Conservation (phyloP, 2,329 filamentous ascomycete genomes). For the Fonsecaea pedrosoi region DNA sequence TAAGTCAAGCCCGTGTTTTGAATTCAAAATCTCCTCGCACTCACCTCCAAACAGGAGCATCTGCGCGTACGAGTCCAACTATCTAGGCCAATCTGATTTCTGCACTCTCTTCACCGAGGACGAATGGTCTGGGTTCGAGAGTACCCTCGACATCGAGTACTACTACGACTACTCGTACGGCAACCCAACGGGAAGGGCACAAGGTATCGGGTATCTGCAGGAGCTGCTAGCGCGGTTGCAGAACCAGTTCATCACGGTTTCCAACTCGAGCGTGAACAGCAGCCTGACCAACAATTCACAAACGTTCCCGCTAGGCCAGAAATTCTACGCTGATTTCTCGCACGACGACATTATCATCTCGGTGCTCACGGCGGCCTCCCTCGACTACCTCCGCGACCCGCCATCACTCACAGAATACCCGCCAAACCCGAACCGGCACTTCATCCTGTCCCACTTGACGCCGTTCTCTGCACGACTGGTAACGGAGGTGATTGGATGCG, state of each 20-base stretch:
- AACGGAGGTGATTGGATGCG: constrained; percentile 63
- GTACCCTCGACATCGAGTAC: constrained; percentile 60
- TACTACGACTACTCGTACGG: constrained; percentile 56
- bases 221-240: constrained; percentile 59
- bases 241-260: constrained; percentile 55
- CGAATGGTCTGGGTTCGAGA: constrained; percentile 63
- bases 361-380: constrained; percentile 58
- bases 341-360: constrained; percentile 62
- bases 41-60: constrained; percentile 51
- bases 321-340: constrained; percentile 61
- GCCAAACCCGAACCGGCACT: constrained; percentile 49
- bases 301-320: constrained; percentile 56
- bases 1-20: not conserved
- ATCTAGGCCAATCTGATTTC: constrained; percentile 59
- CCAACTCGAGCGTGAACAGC: constrained; percentile 61
- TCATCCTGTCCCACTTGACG: constrained; percentile 59
- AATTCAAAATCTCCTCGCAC: not conserved
- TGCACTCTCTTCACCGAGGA: constrained; percentile 61
- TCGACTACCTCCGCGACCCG: constrained; percentile 61
- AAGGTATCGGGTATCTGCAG: constrained; percentile 61
- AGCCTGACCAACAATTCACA: constrained; percentile 55
- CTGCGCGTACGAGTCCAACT: constrained; percentile 62
- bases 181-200: constrained; percentile 59
- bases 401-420: constrained; percentile 52
- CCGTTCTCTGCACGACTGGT: constrained; percentile 63